A percentile compares a stretch with the other conserved stretches of the same genome.
Conservation (phyloP, 257 asterid species). For the Solanum acaule region DNA sequence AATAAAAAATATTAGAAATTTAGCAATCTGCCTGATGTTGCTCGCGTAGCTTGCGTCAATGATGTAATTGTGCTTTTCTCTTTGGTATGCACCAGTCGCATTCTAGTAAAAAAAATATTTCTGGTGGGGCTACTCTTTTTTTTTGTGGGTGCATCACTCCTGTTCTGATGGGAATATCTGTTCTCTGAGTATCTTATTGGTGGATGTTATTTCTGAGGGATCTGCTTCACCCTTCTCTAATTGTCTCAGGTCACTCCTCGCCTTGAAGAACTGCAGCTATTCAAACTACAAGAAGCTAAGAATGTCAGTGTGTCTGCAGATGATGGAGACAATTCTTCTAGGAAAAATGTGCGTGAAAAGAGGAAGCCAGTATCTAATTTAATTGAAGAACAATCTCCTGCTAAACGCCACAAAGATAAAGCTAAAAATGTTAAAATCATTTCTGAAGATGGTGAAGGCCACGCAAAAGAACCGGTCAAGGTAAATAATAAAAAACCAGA, state of each 20-base stretch:
- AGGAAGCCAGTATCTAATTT: constrained; percentile 49
- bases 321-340: constrained; percentile 37
- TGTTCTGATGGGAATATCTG: neutral
- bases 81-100: neutral
- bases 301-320: constrained; percentile 23
- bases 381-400: constrained; percentile 40
- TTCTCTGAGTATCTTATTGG: neutral
- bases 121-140: neutral
- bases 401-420: constrained; percentile 59
- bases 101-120: neutral
- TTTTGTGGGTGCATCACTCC: neutral
- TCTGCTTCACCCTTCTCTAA: neutral
- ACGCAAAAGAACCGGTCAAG: constrained; percentile 24
- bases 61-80: neutral
- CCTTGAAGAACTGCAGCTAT: constrained; percentile 75
- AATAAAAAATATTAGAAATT: neutral
- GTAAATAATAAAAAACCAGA: constrained; percentile 26
- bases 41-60: neutral
- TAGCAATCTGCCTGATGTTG: neutral
- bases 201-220: neutral
- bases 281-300: constrained; percentile 65
- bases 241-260: constrained; percentile 85
- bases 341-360: constrained; percentile 56
- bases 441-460: constrained; percentile 24
- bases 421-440: constrained; percentile 28